Conservation (phyloP, 768 basidiomycete species). For the Exsudoporus frostii region DNA sequence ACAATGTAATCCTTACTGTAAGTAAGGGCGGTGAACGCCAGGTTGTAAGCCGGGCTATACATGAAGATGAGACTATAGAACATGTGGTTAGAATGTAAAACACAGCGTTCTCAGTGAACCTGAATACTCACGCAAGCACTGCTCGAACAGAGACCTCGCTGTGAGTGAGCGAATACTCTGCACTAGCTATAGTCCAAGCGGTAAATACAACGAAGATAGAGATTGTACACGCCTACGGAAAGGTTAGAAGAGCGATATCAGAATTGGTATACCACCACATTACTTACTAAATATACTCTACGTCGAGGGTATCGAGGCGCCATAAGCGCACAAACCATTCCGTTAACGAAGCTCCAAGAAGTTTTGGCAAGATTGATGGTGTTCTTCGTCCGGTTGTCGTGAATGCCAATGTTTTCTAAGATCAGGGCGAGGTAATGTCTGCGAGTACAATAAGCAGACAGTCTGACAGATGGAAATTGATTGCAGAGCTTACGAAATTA, state of each 20-base stretch:
- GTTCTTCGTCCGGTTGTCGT: constrained; percentile 17
- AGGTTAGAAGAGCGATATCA: background rate
- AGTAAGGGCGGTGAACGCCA: constrained; percentile 5
- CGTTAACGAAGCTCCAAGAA: constrained; percentile 12
- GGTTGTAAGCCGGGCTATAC: constrained; percentile 13
- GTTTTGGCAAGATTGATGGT: constrained; percentile 8
- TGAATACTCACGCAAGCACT: constrained; percentile 6
- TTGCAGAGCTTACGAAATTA: constrained; percentile 1
- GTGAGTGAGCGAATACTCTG: constrained; percentile 12
- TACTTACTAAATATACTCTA: constrained; percentile 12
- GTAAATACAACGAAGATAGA: constrained; percentile 11
- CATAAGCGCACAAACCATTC: background rate
- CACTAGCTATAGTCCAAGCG: no score
- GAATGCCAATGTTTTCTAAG: constrained; percentile 20
- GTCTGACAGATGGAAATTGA: rapidly evolving
- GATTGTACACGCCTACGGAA: constrained; percentile 10
- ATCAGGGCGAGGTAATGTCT: constrained; percentile 17
- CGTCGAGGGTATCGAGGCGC: constrained; percentile 17
- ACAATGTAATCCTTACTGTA: constrained; percentile 2
- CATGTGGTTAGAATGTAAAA: background rate
- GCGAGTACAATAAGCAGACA: background rate
- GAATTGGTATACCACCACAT: background rate
- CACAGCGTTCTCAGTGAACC: background rate
- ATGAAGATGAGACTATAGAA: constrained; percentile 17
- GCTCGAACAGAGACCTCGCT: background rate